Evolutionary conservation across 176 grass and related monocot genomes (phyloP).

Genomic region (Rhipidocladum racemiflorum): DNA sequence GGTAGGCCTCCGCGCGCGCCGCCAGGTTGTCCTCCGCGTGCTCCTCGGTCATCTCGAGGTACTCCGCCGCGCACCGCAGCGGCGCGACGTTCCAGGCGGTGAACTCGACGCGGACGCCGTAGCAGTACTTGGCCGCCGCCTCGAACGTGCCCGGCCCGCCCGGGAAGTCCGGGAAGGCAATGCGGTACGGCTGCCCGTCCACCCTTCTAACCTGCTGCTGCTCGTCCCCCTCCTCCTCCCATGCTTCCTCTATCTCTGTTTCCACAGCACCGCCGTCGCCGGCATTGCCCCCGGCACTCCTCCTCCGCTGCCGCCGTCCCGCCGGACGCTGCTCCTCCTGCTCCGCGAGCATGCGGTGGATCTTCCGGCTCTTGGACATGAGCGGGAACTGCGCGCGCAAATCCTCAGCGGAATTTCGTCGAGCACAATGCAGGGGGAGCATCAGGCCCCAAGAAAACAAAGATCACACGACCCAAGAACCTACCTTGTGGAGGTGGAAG

Average conservation of each 20-base stretch:
- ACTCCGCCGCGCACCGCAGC: constrained; percentile 74
- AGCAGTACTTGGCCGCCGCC: constrained; percentile 78
- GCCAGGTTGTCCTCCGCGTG: constrained; percentile 75
- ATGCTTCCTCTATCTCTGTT: constrained; percentile 52
- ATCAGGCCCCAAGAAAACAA: neutral
- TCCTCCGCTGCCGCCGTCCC: neutral
- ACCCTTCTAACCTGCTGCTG: constrained; percentile 17
- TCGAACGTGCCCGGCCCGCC: constrained; percentile 79
- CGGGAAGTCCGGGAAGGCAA: constrained; percentile 62
- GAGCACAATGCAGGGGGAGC: constrained; percentile 28
- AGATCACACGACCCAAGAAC: neutral
- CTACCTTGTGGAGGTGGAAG: constrained; percentile 97
- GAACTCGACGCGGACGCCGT: constrained; percentile 83
- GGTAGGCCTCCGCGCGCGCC: constrained; percentile 51
- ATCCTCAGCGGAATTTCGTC: constrained; percentile 53
- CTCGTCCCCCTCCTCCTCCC: constrained; percentile 6
- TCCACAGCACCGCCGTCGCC: constrained; percentile 11
- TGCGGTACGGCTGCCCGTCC: constrained; percentile 38
- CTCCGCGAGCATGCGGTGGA: constrained; percentile 72
- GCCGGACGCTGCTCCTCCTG: constrained; percentile 33
- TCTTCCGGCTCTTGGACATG: constrained; percentile 78
- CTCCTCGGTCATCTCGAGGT: constrained; percentile 90
- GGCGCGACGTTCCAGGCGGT: constrained; percentile 73
- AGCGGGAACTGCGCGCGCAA: constrained; percentile 71
- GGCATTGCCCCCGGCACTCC: neutral